Base-by-base conservation (phyloP, 305 asterid genomes). In the Caryopteris hybrid region DNA sequence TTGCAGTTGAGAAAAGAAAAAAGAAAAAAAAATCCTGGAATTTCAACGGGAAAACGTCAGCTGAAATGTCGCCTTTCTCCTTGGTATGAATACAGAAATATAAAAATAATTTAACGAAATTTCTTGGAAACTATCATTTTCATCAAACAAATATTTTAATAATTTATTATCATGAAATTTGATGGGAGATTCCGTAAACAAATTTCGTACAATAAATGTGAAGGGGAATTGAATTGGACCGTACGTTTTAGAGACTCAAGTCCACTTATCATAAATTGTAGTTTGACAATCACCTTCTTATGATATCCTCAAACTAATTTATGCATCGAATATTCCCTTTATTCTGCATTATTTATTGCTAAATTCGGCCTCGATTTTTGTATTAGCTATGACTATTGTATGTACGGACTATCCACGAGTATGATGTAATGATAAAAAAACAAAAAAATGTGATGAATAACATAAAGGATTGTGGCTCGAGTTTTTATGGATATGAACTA, bases 231-330 rank as follows among this genome's bases (percentile, higher is more conserved):
- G 18, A 38, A 63, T 7, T 58, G 10, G 27, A 41, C 82, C 84
- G 88, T 83, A 83, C 85, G 23, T 83, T 78, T 77, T 46, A 21
- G 27, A 60, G 52, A 58, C 81, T 31, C 12, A 27, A 71, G 74
- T 78, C 88, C 60, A 72, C 85, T 78, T 83, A 78, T 83, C 84
- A 80, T 73, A 75, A 80, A 75, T 78, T 70, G 41, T 12, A 45
- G 31, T 69, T 69, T 71, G 75, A 76, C 70, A 69, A 27, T 55
- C 34, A 2, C 38, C 20, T 27, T 11, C 21, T 4, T 11, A 27
- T 29, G 12, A 6, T 12, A 66, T 8, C 38, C n/a, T 42, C 0
- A 16, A 9, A 3, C 1, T 43, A 46, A 47, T 9, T 6, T 23
- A 39, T 38, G 14, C 63, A 70, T 38, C 47, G 8, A 38, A 48